These are phyloP conservation scores for Hymenoscyphus repandus DNA, from an alignment of 2,329 filamentous ascomycete genomes.

Conservation along the genomic window DNA sequence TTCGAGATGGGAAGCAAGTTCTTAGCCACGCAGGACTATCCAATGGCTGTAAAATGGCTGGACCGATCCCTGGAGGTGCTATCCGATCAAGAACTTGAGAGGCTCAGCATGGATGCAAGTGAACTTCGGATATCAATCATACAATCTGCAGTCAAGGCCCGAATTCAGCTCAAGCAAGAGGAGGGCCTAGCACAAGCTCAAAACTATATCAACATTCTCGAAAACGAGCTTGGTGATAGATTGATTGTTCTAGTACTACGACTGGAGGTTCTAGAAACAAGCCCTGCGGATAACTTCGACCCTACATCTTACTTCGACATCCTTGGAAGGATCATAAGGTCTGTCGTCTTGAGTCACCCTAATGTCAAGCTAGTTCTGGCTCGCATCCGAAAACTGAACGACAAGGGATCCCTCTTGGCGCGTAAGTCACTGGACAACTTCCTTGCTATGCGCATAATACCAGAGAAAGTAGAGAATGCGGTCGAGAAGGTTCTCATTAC, in stretches of 20 bases:
- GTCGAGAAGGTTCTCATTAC: conserved; percentile 65
- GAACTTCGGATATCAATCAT: conserved; percentile 63
- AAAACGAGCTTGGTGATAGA: conserved; percentile 57
- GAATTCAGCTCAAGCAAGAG: conserved; percentile 42
- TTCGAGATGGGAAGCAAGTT: conserved; percentile 67
- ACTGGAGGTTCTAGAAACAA: conserved; percentile 57
- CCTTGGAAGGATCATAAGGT: conserved; percentile 56
- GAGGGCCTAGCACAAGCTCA: conserved; percentile 47
- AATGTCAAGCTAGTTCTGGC: conserved; percentile 63
- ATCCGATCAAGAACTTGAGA: conserved; percentile 47
- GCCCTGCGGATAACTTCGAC: conserved; percentile 44
- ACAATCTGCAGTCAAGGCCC: conserved; percentile 54
- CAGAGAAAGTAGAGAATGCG: conserved; percentile 50
- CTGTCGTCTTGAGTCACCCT: conserved; percentile 52
- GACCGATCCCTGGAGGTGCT: conserved; percentile 59
- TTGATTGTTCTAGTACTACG: conserved; percentile 62
- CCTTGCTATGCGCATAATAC: conserved; percentile 50
- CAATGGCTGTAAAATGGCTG: conserved; percentile 65
- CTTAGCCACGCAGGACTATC: conserved; percentile 45
- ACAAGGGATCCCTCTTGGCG: conserved; percentile 44
- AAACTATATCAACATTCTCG: conserved; percentile 54
- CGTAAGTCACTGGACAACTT: conserved; percentile 57
- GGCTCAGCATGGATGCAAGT: conserved; percentile 51
- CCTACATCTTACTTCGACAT: conserved; percentile 44
- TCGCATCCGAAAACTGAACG: conserved; percentile 61